phyloP scores from a whole-genome alignment of 2,329 filamentous ascomycete species.

The Colletotrichum kahawae region DNA sequence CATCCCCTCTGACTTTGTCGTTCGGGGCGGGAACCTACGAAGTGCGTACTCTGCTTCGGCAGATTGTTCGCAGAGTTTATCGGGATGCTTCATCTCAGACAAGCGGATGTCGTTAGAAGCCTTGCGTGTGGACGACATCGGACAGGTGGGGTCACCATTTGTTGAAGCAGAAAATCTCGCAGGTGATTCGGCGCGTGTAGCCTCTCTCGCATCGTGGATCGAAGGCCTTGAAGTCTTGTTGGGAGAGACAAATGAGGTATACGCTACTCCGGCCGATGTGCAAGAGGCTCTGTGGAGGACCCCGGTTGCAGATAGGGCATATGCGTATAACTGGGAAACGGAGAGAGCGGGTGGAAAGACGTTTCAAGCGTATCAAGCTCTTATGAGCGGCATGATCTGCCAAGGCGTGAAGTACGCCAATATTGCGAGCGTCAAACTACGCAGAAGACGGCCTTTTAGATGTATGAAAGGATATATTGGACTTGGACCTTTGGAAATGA shows the following conservation, averaged over 20 bases:
- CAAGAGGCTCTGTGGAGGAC: background rate
- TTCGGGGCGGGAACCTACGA: background rate
- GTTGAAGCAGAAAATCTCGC: background rate
- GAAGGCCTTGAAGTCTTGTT: background rate
- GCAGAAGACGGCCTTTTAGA: background rate
- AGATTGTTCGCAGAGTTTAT: background rate
- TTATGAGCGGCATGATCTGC: background rate
- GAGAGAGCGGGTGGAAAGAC: background rate
- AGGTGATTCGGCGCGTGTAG: background rate
- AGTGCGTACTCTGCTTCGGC: background rate
- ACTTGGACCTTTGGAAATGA: background rate
- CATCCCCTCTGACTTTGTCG: background rate
- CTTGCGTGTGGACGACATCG: background rate
- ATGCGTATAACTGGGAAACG: background rate
- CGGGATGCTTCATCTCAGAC: background rate
- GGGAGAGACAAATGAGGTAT: background rate
- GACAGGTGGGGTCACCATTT: background rate
- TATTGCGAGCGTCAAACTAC: background rate
- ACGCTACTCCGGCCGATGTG: background rate
- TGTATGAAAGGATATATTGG: background rate
- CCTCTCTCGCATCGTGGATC: background rate
- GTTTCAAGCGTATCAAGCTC: background rate
- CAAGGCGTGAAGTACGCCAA: background rate
- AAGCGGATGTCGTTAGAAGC: background rate
- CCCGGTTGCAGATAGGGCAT: background rate